A percentile compares a stretch with the other conserved stretches of the same genome.
These are phyloP conservation scores for Porphyrellus cyaneotinctus DNA, from an alignment of 768 basidiomycete species.

Conservation along the genomic window DNA sequence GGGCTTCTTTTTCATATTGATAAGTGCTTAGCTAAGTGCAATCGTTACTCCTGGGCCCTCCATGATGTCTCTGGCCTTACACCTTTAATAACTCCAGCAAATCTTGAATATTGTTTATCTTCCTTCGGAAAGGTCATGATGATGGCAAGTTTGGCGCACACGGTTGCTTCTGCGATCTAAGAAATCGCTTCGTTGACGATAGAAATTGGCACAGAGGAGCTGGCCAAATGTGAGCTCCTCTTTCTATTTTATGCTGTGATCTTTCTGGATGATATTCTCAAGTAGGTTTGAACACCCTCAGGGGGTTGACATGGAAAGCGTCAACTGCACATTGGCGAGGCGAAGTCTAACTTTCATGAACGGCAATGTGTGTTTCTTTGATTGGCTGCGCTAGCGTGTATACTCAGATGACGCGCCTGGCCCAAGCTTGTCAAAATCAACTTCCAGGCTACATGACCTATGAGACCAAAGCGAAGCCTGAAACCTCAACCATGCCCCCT, in stretches of 20 bases:
- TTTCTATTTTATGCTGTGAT: not conserved
- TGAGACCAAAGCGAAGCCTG: conserved; percentile 39
- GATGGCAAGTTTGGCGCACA: conserved; percentile 65
- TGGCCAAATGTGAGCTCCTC: conserved; percentile 57
- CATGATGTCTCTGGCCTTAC: conserved; percentile 78
- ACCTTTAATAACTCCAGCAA: conserved; percentile 51
- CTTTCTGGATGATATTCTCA: not conserved
- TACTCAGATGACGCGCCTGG: not conserved
- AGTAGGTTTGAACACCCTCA: conserved; percentile 68
- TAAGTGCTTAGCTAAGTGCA: conserved; percentile 9
- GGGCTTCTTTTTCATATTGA: not conserved
- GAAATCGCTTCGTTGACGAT: conserved; percentile 73
- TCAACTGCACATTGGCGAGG: conserved; percentile 76
- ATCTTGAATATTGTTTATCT: conserved; percentile 53
- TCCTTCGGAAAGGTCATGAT: conserved; percentile 66
- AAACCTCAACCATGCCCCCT: conserved; percentile 41
- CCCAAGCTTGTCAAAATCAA: conserved; percentile 15
- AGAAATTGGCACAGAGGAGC: conserved; percentile 38
- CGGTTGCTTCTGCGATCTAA: conserved; percentile 61
- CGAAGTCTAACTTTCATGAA: conserved; percentile 68
- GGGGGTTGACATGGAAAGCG: conserved; percentile 84
- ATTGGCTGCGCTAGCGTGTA: not conserved
- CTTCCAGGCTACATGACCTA: conserved; percentile 25
- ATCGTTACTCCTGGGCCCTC: conserved; percentile 36
- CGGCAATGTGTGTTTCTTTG: conserved; percentile 38